Conservation (phyloP, 1,139 yeast genomes). For the Sugiyamaella japonica region DNA sequence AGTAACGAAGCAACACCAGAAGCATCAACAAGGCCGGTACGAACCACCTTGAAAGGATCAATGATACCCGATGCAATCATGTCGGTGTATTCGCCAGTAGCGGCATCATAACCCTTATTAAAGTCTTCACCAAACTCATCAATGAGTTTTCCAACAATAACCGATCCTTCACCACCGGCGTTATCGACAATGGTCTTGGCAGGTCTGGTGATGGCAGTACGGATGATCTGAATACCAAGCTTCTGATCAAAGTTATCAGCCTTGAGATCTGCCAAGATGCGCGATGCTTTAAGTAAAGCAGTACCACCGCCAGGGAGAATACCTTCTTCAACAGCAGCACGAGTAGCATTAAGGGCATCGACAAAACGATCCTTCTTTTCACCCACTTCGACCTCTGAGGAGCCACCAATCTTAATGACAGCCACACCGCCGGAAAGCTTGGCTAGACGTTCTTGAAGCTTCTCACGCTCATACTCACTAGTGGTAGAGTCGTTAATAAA, state of each 20-base stretch:
- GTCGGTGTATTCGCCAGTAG: conserved; percentile 92
- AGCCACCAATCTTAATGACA: conserved; percentile 96
- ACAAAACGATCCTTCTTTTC: conserved; percentile 99
- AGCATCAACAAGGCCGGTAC: conserved; percentile 96
- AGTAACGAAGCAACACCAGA: conserved; percentile 96
- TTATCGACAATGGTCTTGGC: conserved; percentile 96
- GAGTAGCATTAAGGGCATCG: conserved; percentile 97
- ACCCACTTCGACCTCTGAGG: conserved; percentile 98
- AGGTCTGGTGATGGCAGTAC: conserved; percentile 94
- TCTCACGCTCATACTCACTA: conserved; percentile 95
- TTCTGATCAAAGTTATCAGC: conserved; percentile 96
- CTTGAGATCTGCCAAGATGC: conserved; percentile 72
- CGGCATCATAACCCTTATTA: conserved; percentile 90
- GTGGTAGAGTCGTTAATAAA: conserved; percentile 71
- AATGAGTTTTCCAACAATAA: conserved; percentile 87
- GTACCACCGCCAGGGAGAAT: conserved; percentile 99
- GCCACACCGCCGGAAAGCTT: conserved; percentile 99
- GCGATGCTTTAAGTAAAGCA: conserved; percentile 93
- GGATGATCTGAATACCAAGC: conserved; percentile 94
- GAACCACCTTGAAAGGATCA: conserved; percentile 98
- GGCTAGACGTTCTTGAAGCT: conserved; percentile 97
- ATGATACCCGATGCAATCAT: conserved; percentile 98
- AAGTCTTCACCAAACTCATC: conserved; percentile 84
- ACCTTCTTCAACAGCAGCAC: conserved; percentile 99
- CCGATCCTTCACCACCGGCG: conserved; percentile 99